A percentile compares a stretch with the other conserved stretches of the same genome.
Conservation (phyloP, 2,329 filamentous ascomycete genomes). For the Pseudomassariella vexata region DNA sequence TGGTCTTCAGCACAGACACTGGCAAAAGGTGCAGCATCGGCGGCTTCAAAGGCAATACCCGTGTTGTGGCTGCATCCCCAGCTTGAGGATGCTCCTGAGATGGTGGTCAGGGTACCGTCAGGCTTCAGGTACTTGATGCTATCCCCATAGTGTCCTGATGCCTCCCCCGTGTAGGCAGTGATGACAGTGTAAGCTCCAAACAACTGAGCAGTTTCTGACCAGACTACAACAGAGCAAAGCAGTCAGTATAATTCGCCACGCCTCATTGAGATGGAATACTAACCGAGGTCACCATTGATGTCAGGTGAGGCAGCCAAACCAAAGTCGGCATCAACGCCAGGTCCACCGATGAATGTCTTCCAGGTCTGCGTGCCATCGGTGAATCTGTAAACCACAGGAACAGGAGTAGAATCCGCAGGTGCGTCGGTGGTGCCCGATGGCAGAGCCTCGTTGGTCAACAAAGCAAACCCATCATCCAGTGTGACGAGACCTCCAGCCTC, state of each 20-base stretch:
- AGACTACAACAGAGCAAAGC: too few relatives aligned
- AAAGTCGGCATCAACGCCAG: slow-evolving; percentile 39
- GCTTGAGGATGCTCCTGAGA: slow-evolving; percentile 45
- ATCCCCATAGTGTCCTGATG: slow-evolving; percentile 53
- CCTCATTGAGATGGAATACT: too few relatives aligned
- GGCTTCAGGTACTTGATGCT: slow-evolving; percentile 39
- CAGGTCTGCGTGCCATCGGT: slow-evolving; percentile 48
- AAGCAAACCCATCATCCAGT: slow-evolving; percentile 57
- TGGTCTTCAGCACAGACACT: slow-evolving; percentile 57
- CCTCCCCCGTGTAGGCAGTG: slow-evolving; percentile 48
- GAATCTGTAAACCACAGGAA: slow-evolving; percentile 55
- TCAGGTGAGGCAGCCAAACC: slow-evolving; percentile 49
- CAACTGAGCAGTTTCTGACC: slow-evolving; percentile 45
- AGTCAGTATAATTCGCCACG: too few relatives aligned
- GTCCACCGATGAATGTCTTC: slow-evolving; percentile 55
- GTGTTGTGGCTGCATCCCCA: slow-evolving; percentile 63
- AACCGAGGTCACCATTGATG: slow-evolving; percentile 58
- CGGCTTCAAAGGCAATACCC: slow-evolving; percentile 56
- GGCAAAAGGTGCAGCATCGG: slow-evolving; percentile 52
- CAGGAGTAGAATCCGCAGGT: slow-evolving; percentile 40
- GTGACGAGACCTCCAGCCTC: slow-evolving; percentile 57
- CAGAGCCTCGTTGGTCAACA: slow-evolving; percentile 52
- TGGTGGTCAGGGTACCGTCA: slow-evolving; percentile 42
- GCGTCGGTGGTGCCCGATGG: slow-evolving; percentile 43
- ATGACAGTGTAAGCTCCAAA: slow-evolving; percentile 60